Conservation (phyloP, 768 basidiomycete genomes). For the Lactarius deliciosus region DNA sequence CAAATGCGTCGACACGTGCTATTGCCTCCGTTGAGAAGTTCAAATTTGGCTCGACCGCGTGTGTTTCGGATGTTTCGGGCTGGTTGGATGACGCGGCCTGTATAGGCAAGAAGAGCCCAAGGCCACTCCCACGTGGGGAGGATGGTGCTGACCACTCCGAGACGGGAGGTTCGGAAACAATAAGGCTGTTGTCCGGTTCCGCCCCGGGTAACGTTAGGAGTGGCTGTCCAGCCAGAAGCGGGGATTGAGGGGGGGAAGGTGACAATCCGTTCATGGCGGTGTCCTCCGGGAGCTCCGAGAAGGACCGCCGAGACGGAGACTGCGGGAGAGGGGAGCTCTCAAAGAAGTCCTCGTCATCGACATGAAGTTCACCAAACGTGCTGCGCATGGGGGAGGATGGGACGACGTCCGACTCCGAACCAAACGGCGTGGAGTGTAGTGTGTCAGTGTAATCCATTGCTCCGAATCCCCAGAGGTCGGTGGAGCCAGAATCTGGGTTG, state of each 20-base stretch:
- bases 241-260: conserved; percentile 11
- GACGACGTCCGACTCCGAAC: background rate
- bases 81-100: conserved; percentile 27
- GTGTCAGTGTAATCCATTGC: background rate
- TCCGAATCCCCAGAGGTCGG: background rate
- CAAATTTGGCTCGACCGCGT: conserved; percentile 26
- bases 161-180: conserved; percentile 20
- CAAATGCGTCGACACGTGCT: conserved; percentile 17
- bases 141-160: conserved; percentile 22
- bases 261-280: background rate
- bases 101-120: conserved; percentile 28
- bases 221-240: conserved; percentile 18
- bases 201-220: conserved; percentile 45
- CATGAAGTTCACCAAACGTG: background rate
- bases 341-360: conserved; percentile 14
- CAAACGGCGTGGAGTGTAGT: background rate
- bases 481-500: background rate
- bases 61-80: conserved; percentile 13
- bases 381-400: conserved; percentile 13
- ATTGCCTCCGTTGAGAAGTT: conserved; percentile 19
- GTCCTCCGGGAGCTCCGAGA: conserved; percentile 28
- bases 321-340: conserved; percentile 3
- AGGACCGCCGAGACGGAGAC: conserved; percentile 28
- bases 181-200: conserved; percentile 41
- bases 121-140: conserved; percentile 22